phyloP scores from a whole-genome alignment of 306 rosid species.

The Fragaria nilgerrensis region DNA sequence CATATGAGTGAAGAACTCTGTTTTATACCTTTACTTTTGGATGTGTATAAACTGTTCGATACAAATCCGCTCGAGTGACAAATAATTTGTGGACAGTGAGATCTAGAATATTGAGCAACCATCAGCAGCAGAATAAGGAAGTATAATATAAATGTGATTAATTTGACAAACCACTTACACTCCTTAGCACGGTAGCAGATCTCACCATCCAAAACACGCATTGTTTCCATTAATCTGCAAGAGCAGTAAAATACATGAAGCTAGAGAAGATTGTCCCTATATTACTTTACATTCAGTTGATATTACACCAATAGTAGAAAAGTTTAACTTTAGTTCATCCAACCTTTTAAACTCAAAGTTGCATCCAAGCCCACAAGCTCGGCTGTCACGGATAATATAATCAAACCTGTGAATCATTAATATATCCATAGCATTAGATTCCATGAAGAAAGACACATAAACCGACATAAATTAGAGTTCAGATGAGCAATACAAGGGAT shows the following conservation, averaged over 20 bases:
- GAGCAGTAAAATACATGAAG: conserved; percentile 19
- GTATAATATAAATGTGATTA: conserved; percentile 6
- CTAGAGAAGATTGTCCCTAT: conserved; percentile 7
- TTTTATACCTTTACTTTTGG: conserved; percentile 83
- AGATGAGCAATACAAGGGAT: conserved; percentile 4
- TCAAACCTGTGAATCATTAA: conserved; percentile 69
- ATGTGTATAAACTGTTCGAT: conserved; percentile 86
- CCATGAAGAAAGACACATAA: conserved; percentile 1
- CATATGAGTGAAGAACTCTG: not conserved
- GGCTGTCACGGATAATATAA: conserved; percentile 81
- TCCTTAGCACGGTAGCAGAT: conserved; percentile 87
- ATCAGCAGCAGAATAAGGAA: conserved; percentile 24
- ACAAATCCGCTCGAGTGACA: conserved; percentile 87
- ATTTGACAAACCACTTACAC: conserved; percentile 50
- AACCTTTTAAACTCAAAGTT: conserved; percentile 87
- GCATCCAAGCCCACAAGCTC: conserved; percentile 92
- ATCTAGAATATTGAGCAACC: conserved; percentile 47
- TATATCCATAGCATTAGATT: conserved; percentile 24
- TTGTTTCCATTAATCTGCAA: conserved; percentile 80
- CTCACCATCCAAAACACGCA: conserved; percentile 90
- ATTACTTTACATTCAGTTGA: conserved; percentile 12
- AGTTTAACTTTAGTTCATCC: not conserved
- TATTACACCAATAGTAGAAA: not conserved
- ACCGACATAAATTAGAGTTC: conserved; percentile 4
- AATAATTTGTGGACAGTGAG: conserved; percentile 88